Evolutionary conservation across 2,329 filamentous ascomycete genomes (phyloP).

Genomic region (Sclerotinia borealis): DNA sequence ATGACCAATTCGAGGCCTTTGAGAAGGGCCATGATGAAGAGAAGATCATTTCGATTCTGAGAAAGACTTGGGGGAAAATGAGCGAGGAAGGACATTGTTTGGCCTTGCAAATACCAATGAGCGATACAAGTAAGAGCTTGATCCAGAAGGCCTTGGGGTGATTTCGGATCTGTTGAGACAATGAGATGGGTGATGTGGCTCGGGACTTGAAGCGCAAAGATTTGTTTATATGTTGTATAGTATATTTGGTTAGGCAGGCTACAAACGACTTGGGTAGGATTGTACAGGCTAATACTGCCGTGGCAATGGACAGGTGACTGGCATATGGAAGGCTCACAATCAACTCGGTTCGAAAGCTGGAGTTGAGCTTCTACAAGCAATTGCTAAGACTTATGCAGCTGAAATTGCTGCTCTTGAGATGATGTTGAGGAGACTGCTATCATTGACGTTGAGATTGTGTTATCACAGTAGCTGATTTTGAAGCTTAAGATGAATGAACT

Average conservation of each 20-base stretch:
- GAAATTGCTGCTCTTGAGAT: background rate
- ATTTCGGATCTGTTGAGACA: constrained; percentile 13
- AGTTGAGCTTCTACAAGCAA: background rate
- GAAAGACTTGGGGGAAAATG: constrained; percentile 76
- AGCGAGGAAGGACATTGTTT: constrained; percentile 53
- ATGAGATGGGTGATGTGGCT: background rate
- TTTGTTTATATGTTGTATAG: background rate
- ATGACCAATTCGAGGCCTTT: constrained; percentile 80
- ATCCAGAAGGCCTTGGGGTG: constrained; percentile 56
- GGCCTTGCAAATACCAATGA: constrained; percentile 61
- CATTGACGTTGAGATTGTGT: background rate
- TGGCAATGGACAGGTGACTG: background rate
- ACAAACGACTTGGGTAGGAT: background rate
- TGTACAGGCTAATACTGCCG: background rate
- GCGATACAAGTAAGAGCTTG: constrained; percentile 54
- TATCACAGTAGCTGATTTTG: background rate
- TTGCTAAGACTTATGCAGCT: background rate
- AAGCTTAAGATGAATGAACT: background rate
- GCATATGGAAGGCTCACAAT: background rate
- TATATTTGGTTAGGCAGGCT: background rate
- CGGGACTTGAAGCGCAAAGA: background rate
- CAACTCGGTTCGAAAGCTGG: background rate
- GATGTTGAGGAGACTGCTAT: background rate
- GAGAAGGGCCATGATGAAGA: constrained; percentile 70
- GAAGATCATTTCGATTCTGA: constrained; percentile 66